A percentile compares a stretch with the other conserved stretches of the same genome.
phyloP scores from a whole-genome alignment of 2,329 filamentous ascomycete species.

The Teratosphaeria zuluensis region DNA sequence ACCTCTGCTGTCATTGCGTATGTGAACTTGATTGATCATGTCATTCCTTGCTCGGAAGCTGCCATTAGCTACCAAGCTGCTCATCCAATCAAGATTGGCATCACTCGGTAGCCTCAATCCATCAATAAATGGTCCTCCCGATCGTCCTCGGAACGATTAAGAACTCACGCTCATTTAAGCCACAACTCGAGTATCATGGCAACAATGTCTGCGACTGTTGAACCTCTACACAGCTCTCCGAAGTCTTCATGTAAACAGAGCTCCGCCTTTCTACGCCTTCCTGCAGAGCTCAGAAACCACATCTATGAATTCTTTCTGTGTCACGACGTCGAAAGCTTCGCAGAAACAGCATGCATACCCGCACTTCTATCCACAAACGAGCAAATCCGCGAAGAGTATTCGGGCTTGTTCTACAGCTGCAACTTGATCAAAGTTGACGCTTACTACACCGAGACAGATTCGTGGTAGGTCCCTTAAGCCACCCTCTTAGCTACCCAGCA shows the following conservation, averaged over 20 bases:
- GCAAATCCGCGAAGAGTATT: slow-evolving; percentile 6
- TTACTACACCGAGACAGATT: slow-evolving; percentile 9
- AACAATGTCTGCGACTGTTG: neutral
- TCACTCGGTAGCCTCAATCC: neutral
- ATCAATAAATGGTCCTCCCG: neutral
- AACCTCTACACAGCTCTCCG: neutral
- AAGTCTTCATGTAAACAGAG: neutral
- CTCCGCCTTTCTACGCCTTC: slow-evolving; percentile 2
- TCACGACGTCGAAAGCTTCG: slow-evolving; percentile 3
- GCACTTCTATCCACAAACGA: slow-evolving; percentile 1
- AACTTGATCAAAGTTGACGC: slow-evolving; percentile 6
- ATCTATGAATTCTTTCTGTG: slow-evolving; percentile 1
- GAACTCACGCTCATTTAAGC: neutral
- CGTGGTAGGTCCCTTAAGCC: slow-evolving; percentile 1
- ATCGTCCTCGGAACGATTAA: neutral
- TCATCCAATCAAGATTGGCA: neutral
- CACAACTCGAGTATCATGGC: neutral
- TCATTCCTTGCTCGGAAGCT: neutral
- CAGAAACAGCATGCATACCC: slow-evolving; percentile 1
- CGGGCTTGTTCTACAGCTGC: slow-evolving; percentile 7
- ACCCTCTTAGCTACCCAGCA: no score
- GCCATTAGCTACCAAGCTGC: neutral
- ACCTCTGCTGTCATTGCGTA: no score
- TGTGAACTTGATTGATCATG: no score
- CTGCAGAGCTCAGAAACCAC: slow-evolving; percentile 2